phyloP scores from a whole-genome alignment of 2,329 filamentous ascomycete genomes.

The Colletotrichum horii region DNA sequence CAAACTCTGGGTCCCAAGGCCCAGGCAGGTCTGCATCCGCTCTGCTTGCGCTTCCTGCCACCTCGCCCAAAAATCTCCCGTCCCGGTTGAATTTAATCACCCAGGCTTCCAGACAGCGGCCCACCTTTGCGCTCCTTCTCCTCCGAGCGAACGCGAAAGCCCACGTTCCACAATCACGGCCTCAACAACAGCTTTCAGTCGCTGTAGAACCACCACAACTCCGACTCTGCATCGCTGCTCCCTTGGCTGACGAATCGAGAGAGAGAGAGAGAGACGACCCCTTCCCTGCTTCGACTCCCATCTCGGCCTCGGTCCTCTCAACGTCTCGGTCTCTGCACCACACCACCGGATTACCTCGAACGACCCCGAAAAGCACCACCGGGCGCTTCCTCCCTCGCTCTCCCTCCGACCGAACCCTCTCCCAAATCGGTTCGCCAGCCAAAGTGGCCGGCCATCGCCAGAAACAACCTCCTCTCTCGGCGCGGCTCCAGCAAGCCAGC shows the following conservation, averaged over 20 bases:
- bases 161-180: neutral
- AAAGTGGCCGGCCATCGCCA: constrained; percentile 9
- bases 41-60: constrained; percentile 16
- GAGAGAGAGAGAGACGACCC: neutral
- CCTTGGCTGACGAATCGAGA: neutral
- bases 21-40: neutral
- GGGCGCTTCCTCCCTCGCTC: neutral
- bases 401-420: neutral
- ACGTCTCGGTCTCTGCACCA: neutral
- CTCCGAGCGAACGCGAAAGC: neutral
- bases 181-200: neutral
- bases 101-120: neutral
- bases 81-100: constrained; percentile 7
- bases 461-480: constrained; percentile 17
- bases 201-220: neutral
- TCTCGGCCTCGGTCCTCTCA: neutral
- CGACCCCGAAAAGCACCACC: neutral
- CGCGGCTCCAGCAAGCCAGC: constrained; percentile 26
- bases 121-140: neutral
- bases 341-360: neutral
- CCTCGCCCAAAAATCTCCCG: constrained; percentile 18
- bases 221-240: neutral
- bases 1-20: neutral
- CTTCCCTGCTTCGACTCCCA: neutral
- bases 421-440: neutral